Evolutionary conservation across 164 flowering plant species (phyloP).

Genomic region (Berberis vulgaris): DNA sequence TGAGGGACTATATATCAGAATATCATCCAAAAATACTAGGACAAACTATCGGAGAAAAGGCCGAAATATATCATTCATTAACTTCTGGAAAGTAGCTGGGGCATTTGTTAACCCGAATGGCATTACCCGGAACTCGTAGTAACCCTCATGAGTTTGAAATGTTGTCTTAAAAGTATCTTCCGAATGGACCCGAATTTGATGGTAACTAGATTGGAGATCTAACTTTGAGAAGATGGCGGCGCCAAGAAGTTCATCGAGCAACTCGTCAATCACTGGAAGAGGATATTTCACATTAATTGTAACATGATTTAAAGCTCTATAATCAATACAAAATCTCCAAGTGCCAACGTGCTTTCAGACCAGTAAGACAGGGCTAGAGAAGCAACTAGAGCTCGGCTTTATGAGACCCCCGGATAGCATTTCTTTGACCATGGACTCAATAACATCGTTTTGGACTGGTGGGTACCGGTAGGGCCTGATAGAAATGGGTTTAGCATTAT

Average conservation of each 20-base stretch:
- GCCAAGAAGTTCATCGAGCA: neutral
- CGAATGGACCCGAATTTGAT: neutral
- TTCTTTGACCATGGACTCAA: neutral
- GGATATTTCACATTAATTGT: neutral
- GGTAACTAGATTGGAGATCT: neutral
- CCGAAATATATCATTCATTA: slow-evolving; percentile 2
- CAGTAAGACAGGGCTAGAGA: neutral
- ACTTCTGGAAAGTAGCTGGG: neutral
- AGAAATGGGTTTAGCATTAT: neutral
- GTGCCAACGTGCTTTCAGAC: slow-evolving; percentile 1
- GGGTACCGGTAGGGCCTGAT: slow-evolving; percentile 6
- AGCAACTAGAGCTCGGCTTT: neutral
- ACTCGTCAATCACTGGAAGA: neutral
- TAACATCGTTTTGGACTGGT: neutral
- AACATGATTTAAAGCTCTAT: neutral
- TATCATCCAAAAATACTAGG: slow-evolving; percentile 5
- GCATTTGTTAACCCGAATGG: slow-evolving; percentile 8
- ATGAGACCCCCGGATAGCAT: neutral
- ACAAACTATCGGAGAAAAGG: neutral
- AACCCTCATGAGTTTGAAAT: neutral
- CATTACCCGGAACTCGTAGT: slow-evolving; percentile 1
- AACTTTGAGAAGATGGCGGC: too few relatives aligned
- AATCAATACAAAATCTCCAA: neutral
- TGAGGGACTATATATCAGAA: slow-evolving; percentile 3
- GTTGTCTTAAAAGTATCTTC: neutral